Evolutionary conservation across 129 eudicot species (phyloP), one percentile per base, ranked within the genome.

Genomic region (Ambrosia trifida): DNA sequence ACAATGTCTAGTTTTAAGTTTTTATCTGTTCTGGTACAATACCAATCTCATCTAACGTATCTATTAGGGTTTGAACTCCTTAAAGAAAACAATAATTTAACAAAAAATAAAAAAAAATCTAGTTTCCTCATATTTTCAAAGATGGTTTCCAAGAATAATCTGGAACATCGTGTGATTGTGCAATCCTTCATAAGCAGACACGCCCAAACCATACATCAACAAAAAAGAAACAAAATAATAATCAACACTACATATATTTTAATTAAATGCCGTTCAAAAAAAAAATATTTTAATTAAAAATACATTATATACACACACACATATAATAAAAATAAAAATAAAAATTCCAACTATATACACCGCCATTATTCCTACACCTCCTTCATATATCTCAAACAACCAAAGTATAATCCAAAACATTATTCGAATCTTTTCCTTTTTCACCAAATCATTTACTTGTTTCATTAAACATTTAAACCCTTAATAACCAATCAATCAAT

Each of bases 371-470:
- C 19, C 60, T 51, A 53, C 32, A 53, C 32, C 60, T 7, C 19
- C 31, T 53, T 18, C 60, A 53, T 53, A 53, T 8, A 8, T 7
- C 20, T 28, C 24, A 18, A 8, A 20, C 7, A 46, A 0, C 11
- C 44, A 47, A 51, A 53, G 44, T 66, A 36, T 73, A 19, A 36
- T 63, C 16, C 68, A 64, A 67, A 56, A 12, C 66, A 72, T 78
- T 72, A 64, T 73, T 79, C 70, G 83, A 79, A 79, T 79, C 83
- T 79, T 63, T 59, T 16, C 50, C 60, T 72, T 65, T 78, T 44
- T 28, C 18, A 44, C 66, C 68, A 77, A 65, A 72, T 43, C 57
- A 56, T 60, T 54, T 50, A 13, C 61, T 61, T 17, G 8, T 31
- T 57, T 36, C 69, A 66, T 75, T 66, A 41, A 24, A 24, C 28